A percentile compares a stretch with the other conserved stretches of the same genome.
These are phyloP conservation scores for Alternaria brassicicola DNA, from an alignment of 2,329 filamentous ascomycete genomes.

Conservation along the genomic window DNA sequence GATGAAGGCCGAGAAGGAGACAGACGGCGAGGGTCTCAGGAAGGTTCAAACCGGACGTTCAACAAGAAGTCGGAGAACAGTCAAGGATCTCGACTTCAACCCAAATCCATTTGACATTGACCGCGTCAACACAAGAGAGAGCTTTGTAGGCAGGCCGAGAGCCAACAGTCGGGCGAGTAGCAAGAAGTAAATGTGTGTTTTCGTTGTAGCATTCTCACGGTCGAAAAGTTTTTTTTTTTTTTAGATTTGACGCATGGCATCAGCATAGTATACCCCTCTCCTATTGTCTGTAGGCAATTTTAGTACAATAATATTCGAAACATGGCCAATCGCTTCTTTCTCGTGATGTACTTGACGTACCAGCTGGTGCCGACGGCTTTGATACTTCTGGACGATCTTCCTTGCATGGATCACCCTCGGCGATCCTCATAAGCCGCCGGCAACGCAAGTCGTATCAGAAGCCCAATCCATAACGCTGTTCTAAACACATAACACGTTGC, in stretches of 20 bases:
- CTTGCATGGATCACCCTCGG: not conserved
- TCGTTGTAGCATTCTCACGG: conserved; percentile 4
- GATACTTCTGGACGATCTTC: not conserved
- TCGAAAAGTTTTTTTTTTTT: conserved; percentile 7
- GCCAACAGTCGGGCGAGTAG: conserved; percentile 27
- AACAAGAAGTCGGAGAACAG: conserved; percentile 30
- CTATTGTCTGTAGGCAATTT: conserved; percentile 8
- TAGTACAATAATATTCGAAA: conserved; percentile 8
- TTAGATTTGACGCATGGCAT: conserved; percentile 15
- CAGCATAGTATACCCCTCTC: conserved; percentile 33
- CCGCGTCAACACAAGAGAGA: conserved; percentile 55
- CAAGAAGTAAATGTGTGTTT: conserved; percentile 8
- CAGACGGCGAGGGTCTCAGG: conserved; percentile 31
- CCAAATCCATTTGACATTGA: conserved; percentile 59
- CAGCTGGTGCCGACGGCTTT: not conserved
- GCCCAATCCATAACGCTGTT: conserved; percentile 3
- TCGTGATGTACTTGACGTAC: not conserved
- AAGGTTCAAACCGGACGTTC: conserved; percentile 41
- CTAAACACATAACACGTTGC: conserved; percentile 14
- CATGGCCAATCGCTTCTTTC: not conserved
- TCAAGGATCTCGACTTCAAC: conserved; percentile 42
- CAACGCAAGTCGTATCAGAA: not conserved
- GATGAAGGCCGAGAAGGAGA: conserved; percentile 49
- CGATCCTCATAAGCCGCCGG: not conserved
- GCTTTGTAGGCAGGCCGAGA: conserved; percentile 44